Percentiles rank a stretch among this genome's conserved stretches.
phyloP scores from a whole-genome alignment of 257 asterid genomes.

The Apocynum venetum region DNA sequence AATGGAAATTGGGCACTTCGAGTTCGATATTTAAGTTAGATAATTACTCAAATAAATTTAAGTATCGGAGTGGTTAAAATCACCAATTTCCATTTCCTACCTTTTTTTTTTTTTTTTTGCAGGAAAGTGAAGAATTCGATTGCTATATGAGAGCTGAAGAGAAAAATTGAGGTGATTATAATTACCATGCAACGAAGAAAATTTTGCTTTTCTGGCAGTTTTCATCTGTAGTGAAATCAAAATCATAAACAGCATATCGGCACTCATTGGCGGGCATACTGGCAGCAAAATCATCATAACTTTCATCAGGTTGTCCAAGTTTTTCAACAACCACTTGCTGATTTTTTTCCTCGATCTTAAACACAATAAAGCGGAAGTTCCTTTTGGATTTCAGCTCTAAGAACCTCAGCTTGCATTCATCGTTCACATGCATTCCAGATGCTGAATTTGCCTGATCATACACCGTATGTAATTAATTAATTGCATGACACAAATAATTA shows the following conservation, averaged over 20 bases:
- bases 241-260: constrained; percentile 80
- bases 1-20: too few species aligned
- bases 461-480: neutral
- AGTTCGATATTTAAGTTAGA: too few species aligned
- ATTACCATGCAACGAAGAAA: constrained; percentile 73
- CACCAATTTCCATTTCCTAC: too few species aligned
- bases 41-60: too few species aligned
- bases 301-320: constrained; percentile 53
- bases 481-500: too few species aligned
- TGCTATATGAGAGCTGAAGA: too few species aligned
- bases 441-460: constrained; percentile 54
- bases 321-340: constrained; percentile 73
- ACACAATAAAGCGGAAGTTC: constrained; percentile 60
- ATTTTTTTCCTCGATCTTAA: constrained; percentile 46
- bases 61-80: too few species aligned
- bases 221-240: constrained; percentile 69
- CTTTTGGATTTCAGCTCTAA: constrained; percentile 67
- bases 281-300: constrained; percentile 48
- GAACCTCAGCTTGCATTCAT: constrained; percentile 74
- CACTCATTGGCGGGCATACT: constrained; percentile 69
- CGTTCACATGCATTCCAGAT: constrained; percentile 77
- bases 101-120: too few species aligned
- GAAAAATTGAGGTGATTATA: neutral
- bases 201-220: constrained; percentile 92
- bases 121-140: too few species aligned